A percentile compares a stretch with the other conserved stretches of the same genome.
Evolutionary conservation across 192 early-diverging fungal species (phyloP).

Genomic region (Bifiguratus adelaidae): DNA sequence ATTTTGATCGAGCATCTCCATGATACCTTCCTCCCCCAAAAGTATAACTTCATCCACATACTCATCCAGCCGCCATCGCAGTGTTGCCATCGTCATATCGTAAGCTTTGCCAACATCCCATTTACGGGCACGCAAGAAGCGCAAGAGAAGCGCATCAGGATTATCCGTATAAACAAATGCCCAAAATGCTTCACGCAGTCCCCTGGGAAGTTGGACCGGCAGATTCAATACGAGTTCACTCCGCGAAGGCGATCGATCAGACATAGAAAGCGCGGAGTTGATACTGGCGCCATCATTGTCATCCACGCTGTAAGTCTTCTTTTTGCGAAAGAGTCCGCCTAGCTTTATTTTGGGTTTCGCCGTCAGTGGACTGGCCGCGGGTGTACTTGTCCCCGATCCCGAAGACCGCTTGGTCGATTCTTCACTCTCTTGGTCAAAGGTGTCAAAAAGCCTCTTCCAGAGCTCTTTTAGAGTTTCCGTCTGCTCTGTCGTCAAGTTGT

Average conservation of each 20-base stretch:
- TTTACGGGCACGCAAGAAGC: constrained; percentile 83
- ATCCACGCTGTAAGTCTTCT: too few relatives aligned
- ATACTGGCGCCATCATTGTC: too few relatives aligned
- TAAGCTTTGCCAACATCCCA: constrained; percentile 73
- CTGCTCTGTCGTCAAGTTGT: constrained; percentile 30
- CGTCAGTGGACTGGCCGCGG: too few relatives aligned
- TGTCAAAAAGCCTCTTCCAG: constrained; percentile 25
- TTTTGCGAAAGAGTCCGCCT: constrained; percentile 3
- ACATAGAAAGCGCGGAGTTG: too few relatives aligned
- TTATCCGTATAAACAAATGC: constrained; percentile 46
- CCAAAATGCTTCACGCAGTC: constrained; percentile 52
- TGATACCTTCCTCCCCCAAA: constrained; percentile 25
- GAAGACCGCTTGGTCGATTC: too few relatives aligned
- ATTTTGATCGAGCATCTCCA: constrained; percentile 18
- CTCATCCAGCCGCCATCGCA: constrained; percentile 63
- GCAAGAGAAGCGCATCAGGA: constrained; percentile 62
- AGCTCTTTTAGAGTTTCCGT: constrained; percentile 26
- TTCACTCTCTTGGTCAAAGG: constrained; percentile 21
- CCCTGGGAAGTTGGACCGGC: too few relatives aligned
- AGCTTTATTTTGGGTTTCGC: too few relatives aligned
- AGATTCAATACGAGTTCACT: too few relatives aligned
- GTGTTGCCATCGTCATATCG: constrained; percentile 52
- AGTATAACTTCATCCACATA: constrained; percentile 30
- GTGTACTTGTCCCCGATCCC: too few relatives aligned
- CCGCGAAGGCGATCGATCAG: too few relatives aligned